Conservation (phyloP, 192 early-diverging fungal species). For the Backusella macrospora region DNA sequence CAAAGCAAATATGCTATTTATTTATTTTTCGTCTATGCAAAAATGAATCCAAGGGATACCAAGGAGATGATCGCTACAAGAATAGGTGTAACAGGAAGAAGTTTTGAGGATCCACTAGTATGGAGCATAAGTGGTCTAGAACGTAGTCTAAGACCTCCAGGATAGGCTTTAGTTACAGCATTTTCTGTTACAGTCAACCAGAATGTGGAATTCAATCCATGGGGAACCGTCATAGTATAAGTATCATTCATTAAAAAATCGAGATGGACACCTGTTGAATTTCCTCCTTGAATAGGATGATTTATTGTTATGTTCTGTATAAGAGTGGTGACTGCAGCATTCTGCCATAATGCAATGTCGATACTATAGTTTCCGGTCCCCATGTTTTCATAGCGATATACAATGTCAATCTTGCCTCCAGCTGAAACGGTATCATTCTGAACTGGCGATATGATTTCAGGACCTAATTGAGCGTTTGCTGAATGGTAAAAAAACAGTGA, state of each 20-base stretch:
- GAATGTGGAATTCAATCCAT: constrained; percentile 29
- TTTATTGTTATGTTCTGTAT: constrained; percentile 22
- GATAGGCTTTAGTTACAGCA: neutral
- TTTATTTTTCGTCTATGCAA: neutral
- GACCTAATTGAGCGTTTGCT: constrained; percentile 32
- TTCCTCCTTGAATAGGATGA: constrained; percentile 15
- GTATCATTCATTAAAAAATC: constrained; percentile 16
- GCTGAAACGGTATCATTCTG: constrained; percentile 31
- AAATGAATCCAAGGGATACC: neutral
- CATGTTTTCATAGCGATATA: constrained; percentile 40
- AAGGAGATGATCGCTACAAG: neutral
- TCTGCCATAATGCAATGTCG: constrained; percentile 33
- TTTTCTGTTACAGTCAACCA: constrained; percentile 30
- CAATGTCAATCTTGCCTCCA: constrained; percentile 28
- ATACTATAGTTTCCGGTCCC: constrained; percentile 36
- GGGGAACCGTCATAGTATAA: constrained; percentile 36
- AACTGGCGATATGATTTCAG: constrained; percentile 22
- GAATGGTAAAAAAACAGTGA: neutral
- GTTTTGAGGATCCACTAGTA: constrained; percentile 10
- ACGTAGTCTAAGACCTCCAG: neutral
- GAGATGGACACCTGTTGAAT: constrained; percentile 28
- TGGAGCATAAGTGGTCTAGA: constrained; percentile 24
- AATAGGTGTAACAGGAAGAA: neutral
- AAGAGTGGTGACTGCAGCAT: neutral
- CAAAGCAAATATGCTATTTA: neutral